Evolutionary conservation across 192 early-diverging fungal species (phyloP).

Genomic region (Backusella luteola): DNA sequence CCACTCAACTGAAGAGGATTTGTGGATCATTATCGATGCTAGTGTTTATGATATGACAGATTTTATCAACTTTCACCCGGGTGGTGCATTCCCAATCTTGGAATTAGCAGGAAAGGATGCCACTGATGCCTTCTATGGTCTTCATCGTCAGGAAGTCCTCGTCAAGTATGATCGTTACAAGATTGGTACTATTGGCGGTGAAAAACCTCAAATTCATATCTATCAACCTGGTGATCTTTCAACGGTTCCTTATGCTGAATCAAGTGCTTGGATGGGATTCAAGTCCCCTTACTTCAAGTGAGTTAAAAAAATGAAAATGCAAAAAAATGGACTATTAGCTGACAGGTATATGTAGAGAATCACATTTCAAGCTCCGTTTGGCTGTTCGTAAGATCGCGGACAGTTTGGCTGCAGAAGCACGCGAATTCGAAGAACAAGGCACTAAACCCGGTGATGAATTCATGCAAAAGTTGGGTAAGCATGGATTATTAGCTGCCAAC

Average conservation of each 20-base stretch:
- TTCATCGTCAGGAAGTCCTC: conserved; percentile 52
- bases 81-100: conserved; percentile 59
- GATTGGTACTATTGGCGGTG: conserved; percentile 62
- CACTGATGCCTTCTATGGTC: conserved; percentile 43
- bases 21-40: conserved; percentile 63
- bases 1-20: conserved; percentile 23
- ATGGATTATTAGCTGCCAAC: conserved; percentile 65
- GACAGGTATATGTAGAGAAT: conserved; percentile 44
- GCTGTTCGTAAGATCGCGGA: conserved; percentile 69
- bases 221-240: conserved; percentile 64
- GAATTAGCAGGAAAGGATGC: conserved; percentile 82
- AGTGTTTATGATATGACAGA: conserved; percentile 60
- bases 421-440: conserved; percentile 76
- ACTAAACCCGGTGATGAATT: conserved; percentile 65
- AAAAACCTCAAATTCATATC: conserved; percentile 25
- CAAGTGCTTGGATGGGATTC: conserved; percentile 56
- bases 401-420: conserved; percentile 66
- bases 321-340: neutral
- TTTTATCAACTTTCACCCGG: conserved; percentile 57
- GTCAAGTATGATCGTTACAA: conserved; percentile 64
- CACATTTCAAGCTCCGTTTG: conserved; percentile 64
- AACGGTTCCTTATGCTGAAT: conserved; percentile 72
- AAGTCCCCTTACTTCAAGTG: conserved; percentile 34
- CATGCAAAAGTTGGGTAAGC: conserved; percentile 66
- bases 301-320: neutral